Conservation (phyloP, 169 alveolate genomes). For the Cytauxzoon felis region DNA sequence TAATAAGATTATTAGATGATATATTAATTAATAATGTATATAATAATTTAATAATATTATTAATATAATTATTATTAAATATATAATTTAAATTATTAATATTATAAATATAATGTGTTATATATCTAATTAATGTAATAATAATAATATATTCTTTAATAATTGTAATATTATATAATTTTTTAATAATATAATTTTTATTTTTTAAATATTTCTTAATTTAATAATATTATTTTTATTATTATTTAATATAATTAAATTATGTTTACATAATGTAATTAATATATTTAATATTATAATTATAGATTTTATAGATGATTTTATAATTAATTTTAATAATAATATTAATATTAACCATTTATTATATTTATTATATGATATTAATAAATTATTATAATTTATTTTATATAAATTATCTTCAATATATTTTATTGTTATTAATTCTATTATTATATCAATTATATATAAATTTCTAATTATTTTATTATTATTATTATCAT, state of each 20-base stretch:
- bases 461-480: neutral
- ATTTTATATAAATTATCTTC: neutral
- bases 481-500: neutral
- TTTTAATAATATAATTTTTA: neutral
- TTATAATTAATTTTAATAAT: neutral
- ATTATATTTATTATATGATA: neutral
- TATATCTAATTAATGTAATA: constrained; percentile 24
- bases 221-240: neutral
- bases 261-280: neutral
- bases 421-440: neutral
- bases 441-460: neutral
- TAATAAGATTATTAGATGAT: neutral
- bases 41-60: constrained; percentile 3
- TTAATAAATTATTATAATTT: neutral
- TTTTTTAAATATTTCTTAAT: neutral
- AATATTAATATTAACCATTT: neutral
- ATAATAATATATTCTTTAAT: constrained; percentile 9
- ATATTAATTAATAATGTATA: neutral
- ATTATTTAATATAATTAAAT: neutral
- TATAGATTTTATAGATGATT: neutral
- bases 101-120: constrained; percentile 17
- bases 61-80: neutral
- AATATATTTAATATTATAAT: neutral
- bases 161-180: neutral
- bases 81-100: neutral